Conservation (phyloP, 371 early-diverging fungal species). For the Mucor velutinosus region DNA sequence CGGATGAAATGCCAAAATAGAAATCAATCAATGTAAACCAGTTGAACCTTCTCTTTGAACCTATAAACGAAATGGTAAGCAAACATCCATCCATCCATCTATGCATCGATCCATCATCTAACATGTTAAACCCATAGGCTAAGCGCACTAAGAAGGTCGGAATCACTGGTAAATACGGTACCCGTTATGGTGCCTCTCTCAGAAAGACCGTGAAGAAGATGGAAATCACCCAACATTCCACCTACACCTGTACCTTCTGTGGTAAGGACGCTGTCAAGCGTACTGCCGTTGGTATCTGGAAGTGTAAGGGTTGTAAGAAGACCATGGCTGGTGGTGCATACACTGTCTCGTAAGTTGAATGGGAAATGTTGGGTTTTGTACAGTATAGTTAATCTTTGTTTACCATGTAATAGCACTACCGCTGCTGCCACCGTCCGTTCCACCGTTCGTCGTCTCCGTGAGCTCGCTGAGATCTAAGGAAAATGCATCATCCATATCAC, state of each 20-base stretch:
- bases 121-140: constrained; percentile 57
- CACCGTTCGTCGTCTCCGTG: constrained; percentile 98
- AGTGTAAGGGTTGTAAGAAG: constrained; percentile 98
- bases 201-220: constrained; percentile 99
- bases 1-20: constrained; percentile 1
- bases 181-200: constrained; percentile 99
- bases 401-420: constrained; percentile 71
- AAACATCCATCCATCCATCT: constrained; percentile 31
- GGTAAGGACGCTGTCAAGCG: constrained; percentile 98
- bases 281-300: constrained; percentile 99
- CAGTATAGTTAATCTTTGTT: background rate
- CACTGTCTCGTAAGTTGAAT: constrained; percentile 77
- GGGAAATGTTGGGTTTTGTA: background rate
- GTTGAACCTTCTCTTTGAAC: constrained; percentile 25
- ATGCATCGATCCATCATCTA: constrained; percentile 9
- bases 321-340: constrained; percentile 99
- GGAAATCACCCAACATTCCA: constrained; percentile 99
- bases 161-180: constrained; percentile 99
- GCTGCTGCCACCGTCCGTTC: constrained; percentile 93
- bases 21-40: constrained; percentile 1
- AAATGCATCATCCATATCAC: background rate
- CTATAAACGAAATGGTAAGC: constrained; percentile 24
- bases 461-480: constrained; percentile 89
- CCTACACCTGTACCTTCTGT: constrained; percentile 99
- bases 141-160: constrained; percentile 99